Conservation (phyloP, 83 land plant species). For the Picea mariana region DNA sequence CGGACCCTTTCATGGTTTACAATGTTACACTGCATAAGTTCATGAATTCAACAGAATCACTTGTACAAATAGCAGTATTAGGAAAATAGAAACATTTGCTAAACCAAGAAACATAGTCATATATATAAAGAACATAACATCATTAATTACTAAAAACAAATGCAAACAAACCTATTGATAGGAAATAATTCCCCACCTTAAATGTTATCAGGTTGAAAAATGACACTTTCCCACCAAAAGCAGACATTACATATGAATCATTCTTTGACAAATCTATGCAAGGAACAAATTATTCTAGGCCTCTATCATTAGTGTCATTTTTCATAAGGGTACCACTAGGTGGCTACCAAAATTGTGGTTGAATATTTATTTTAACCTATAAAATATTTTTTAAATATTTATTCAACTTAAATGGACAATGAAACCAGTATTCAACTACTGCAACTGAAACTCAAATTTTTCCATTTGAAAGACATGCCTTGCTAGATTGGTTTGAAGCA, state of each 20-base stretch:
- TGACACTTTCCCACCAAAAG: slow-evolving; percentile 48
- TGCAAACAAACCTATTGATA: background rate
- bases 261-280: slow-evolving; percentile 51
- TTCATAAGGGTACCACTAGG: slow-evolving; percentile 28
- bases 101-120: no score
- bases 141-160: background rate
- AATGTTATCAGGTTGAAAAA: slow-evolving; percentile 37
- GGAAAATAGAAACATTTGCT: no score
- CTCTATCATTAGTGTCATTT: slow-evolving; percentile 26
- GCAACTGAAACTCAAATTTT: background rate
- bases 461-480: slow-evolving; percentile 16
- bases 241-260: slow-evolving; percentile 49
- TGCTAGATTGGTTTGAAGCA: slow-evolving; percentile 22
- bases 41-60: no score
- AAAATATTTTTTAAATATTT: background rate
- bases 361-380: slow-evolving; percentile 36
- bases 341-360: slow-evolving; percentile 33
- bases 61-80: no score
- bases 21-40: no score
- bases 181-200: slow-evolving; percentile 22
- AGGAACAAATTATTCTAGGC: slow-evolving; percentile 37
- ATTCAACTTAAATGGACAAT: background rate
- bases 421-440: background rate
- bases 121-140: no score
- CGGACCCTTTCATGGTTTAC: no score